Percentiles rank a stretch among this genome's conserved stretches.
phyloP scores from a whole-genome alignment of 768 basidiomycete species.

The Asterophora parasitica region DNA sequence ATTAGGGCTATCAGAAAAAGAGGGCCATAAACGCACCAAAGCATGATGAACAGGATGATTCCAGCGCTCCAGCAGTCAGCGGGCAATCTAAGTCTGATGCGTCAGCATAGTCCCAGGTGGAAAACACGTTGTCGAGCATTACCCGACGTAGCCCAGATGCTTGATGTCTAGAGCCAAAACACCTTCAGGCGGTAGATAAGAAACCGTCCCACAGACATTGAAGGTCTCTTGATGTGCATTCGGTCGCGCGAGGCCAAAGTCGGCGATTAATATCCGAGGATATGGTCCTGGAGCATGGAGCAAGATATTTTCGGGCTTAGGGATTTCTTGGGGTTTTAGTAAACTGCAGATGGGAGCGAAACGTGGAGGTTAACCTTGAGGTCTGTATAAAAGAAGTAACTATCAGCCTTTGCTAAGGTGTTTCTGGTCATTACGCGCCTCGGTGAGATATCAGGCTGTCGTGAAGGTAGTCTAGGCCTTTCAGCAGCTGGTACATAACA shows the following conservation, averaged over 20 bases:
- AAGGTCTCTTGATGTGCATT: conserved; percentile 78
- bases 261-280: conserved; percentile 79
- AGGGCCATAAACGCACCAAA: conserved; percentile 50
- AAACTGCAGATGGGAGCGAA: not conserved
- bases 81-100: conserved; percentile 55
- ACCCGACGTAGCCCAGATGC: conserved; percentile 63
- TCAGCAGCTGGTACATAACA: conserved; percentile 75
- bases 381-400: conserved; percentile 8
- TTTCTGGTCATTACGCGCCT: conserved; percentile 35
- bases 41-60: conserved; percentile 77
- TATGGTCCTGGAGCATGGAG: conserved; percentile 77
- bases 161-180: conserved; percentile 74
- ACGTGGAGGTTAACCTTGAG: conserved; percentile 15
- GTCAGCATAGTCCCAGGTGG: not conserved
- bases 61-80: conserved; percentile 89
- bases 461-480: conserved; percentile 68
- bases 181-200: conserved; percentile 83
- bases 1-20: not conserved
- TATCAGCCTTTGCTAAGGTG: not conserved
- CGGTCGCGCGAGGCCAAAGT: conserved; percentile 80
- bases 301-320: conserved; percentile 79
- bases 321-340: not conserved
- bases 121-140: conserved; percentile 2
- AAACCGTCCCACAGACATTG: conserved; percentile 84
- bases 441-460: conserved; percentile 71